phyloP scores from a whole-genome alignment of 139 green algal species.

The Coccomyxa sp. region DNA sequence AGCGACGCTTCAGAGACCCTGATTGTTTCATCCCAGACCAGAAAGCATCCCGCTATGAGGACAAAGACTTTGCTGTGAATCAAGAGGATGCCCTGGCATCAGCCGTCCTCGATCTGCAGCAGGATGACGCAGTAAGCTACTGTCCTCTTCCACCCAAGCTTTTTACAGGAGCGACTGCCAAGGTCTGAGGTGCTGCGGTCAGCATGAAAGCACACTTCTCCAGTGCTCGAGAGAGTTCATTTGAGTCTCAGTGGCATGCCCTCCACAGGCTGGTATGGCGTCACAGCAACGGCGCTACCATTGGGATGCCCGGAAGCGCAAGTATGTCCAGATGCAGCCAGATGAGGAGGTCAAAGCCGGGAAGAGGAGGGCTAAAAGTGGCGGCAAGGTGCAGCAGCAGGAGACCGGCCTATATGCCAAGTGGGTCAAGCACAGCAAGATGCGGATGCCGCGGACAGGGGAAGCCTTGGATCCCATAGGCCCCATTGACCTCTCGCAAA shows the following conservation, averaged over 20 bases:
- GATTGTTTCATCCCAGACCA: constrained; percentile 37
- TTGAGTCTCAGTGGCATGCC: too few relatives aligned
- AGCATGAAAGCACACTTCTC: too few relatives aligned
- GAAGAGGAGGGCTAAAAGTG: constrained; percentile 30
- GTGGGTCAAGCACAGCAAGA: constrained; percentile 61
- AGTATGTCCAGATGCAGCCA: constrained; percentile 67
- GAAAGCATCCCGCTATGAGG: constrained; percentile 9
- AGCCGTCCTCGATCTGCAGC: constrained; percentile 72
- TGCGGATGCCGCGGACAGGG: constrained; percentile 35
- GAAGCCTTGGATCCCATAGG: not conserved
- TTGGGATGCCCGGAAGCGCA: constrained; percentile 75
- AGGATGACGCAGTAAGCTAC: constrained; percentile 50
- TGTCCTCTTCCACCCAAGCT: not conserved
- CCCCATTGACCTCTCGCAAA: too few relatives aligned
- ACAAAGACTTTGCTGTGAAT: constrained; percentile 17
- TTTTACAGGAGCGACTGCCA: too few relatives aligned
- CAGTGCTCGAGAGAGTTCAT: too few relatives aligned
- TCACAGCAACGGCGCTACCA: constrained; percentile 48
- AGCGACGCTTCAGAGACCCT: constrained; percentile 48
- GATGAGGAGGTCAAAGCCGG: constrained; percentile 39
- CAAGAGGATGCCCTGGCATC: not conserved
- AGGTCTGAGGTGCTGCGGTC: too few relatives aligned
- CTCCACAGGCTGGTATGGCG: constrained; percentile 39
- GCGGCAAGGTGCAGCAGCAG: constrained; percentile 17
- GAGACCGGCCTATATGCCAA: constrained; percentile 56